Evolutionary conservation across 768 basidiomycete species (phyloP), one percentile per base, ranked within the genome.

Genomic region (Mycena floridula): DNA sequence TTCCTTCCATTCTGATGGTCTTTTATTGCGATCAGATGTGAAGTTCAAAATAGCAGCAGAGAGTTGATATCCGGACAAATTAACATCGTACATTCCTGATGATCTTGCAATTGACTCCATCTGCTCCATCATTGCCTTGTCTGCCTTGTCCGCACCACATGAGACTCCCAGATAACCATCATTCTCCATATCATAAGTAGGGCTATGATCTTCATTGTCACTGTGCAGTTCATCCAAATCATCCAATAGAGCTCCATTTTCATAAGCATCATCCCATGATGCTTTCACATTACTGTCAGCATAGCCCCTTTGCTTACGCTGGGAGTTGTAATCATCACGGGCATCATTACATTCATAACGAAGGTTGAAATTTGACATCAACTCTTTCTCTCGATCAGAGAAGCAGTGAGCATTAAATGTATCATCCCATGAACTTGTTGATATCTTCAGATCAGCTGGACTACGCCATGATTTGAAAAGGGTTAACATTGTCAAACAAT

Each of bases 261-360:
- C 28, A 32, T 32, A 5, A 13, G 13, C 22, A 23, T 40, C n/a
- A 46, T 40, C 28, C 30, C 30, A 46, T n/a, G 25, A 28, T 27
- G 28, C 45, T 25, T 38, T 16, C 16, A 22, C 40, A 20, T 13
- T 26, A 38, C 38, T 39, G 15, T 26, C 27, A 40, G 38, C 25
- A 44, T 15, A 13, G 22, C 16, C 1, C 44, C 40, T 35, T 47
- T 35, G 43, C 27, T 37, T 27, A 26, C 43, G 12, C 44, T 58
- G 53, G 24, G 56, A 46, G 42, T 50, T 32, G 49, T 54, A 60
- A 43, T 62, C 61, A 50, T 66, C 58, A 23, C 54, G 35, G 0
- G 59, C 56, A 53, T 67, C 61, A 23, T 52, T 27, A 45, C 61
- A 65, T 47, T 67, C 56, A 50, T 64, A 57, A 15, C 30, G 25